phyloP scores from a whole-genome alignment of 2,329 filamentous ascomycete genomes.

The Colletotrichum paranaense region DNA sequence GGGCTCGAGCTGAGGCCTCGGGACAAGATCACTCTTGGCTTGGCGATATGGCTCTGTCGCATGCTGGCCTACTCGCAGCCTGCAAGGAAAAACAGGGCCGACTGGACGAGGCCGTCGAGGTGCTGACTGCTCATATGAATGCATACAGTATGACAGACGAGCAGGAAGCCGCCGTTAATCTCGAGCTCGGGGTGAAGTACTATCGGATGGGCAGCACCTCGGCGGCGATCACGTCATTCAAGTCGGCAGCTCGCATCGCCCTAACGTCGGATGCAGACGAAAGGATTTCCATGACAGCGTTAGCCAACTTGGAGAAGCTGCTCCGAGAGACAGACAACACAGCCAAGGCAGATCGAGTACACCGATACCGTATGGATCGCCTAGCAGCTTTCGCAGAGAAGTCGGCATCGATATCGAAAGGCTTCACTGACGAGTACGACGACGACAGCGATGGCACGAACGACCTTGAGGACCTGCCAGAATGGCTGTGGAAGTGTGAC shows the following conservation, averaged over 20 bases:
- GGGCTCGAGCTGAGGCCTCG: slow-evolving; percentile 43
- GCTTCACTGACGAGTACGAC: slow-evolving; percentile 17
- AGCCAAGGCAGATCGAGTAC: slow-evolving; percentile 41
- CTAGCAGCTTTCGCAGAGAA: slow-evolving; percentile 45
- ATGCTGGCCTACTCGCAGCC: slow-evolving; percentile 44
- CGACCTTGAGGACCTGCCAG: slow-evolving; percentile 21
- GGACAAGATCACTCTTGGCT: slow-evolving; percentile 45
- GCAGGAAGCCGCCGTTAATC: slow-evolving; percentile 44
- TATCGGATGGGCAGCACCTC: slow-evolving; percentile 42
- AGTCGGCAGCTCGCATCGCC: slow-evolving; percentile 44
- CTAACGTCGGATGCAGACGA: slow-evolving; percentile 44
- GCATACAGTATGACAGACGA: slow-evolving; percentile 44
- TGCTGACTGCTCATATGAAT: slow-evolving; percentile 42
- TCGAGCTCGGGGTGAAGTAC: slow-evolving; percentile 47
- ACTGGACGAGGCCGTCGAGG: slow-evolving; percentile 44
- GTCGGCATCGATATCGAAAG: slow-evolving; percentile 32
- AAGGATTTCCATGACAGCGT: slow-evolving; percentile 44
- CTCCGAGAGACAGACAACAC: slow-evolving; percentile 39
- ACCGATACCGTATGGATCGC: slow-evolving; percentile 43
- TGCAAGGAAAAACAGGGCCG: slow-evolving; percentile 44
- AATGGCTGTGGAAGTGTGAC: slow-evolving; percentile 34
- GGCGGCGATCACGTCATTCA: slow-evolving; percentile 44
- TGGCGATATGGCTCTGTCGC: slow-evolving; percentile 44
- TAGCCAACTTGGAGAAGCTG: slow-evolving; percentile 47
- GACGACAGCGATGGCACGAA: slow-evolving; percentile 16